These are phyloP conservation scores for Pseudocercospora vitis DNA, from an alignment of 2,329 filamentous ascomycete species.

Conservation along the genomic window DNA sequence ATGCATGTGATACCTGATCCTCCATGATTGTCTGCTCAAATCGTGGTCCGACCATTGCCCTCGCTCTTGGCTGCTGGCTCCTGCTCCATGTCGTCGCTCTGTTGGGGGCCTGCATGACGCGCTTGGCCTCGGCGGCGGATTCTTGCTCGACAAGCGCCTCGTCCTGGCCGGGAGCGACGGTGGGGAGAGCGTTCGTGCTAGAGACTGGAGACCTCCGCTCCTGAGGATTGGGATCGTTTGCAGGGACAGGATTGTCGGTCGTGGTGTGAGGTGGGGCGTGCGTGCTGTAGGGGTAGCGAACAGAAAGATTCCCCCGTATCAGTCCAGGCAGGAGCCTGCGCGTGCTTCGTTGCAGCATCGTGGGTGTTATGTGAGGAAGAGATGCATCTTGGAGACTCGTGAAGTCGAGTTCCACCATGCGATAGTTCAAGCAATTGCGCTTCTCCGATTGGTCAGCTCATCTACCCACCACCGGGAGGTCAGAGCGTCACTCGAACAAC, in stretches of 20 bases:
- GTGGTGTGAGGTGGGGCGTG: conserved; percentile 6
- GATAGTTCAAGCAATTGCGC: neutral
- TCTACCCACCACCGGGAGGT: too few species aligned
- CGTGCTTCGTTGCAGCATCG: conserved; percentile 31
- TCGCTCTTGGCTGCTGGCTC: conserved; percentile 76
- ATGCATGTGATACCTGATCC: conserved; percentile 65
- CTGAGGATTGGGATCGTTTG: conserved; percentile 60
- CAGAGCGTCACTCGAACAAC: too few species aligned
- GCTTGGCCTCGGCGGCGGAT: conserved; percentile 56
- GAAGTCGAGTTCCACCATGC: neutral
- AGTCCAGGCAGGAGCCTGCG: conserved; percentile 30
- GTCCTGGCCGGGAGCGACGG: conserved; percentile 52
- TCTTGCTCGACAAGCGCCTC: conserved; percentile 56
- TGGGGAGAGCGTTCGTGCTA: conserved; percentile 61
- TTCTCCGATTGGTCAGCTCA: neutral
- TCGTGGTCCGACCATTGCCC: conserved; percentile 88
- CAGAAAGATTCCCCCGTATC: conserved; percentile 19
- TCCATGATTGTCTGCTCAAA: conserved; percentile 98
- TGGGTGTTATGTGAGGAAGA: conserved; percentile 10
- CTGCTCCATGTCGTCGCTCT: conserved; percentile 75
- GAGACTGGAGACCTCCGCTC: conserved; percentile 52
- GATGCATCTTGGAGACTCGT: neutral
- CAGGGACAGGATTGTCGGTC: conserved; percentile 55
- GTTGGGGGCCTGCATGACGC: conserved; percentile 81
- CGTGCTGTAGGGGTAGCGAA: conserved; percentile 18